Evolutionary conservation across 1,139 yeast genomes (phyloP).

Genomic region (Magnusiomyces magnusii): DNA sequence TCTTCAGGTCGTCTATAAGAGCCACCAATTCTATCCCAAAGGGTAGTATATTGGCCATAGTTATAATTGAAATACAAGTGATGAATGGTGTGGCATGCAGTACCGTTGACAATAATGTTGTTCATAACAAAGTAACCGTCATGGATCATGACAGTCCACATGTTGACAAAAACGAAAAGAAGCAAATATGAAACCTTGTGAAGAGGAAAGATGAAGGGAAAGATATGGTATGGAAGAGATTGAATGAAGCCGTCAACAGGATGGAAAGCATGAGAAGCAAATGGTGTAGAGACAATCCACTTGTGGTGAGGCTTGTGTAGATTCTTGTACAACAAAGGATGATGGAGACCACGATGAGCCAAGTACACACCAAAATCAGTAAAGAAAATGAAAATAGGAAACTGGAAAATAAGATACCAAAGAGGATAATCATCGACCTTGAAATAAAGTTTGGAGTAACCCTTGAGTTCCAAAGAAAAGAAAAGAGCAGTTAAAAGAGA

Average conservation of each 20-base stretch:
- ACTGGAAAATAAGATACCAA: slow-evolving; percentile 54
- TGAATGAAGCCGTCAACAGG: slow-evolving; percentile 95
- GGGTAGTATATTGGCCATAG: slow-evolving; percentile 95
- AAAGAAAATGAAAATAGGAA: slow-evolving; percentile 75
- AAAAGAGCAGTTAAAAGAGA: slow-evolving; percentile 81
- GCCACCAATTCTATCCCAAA: slow-evolving; percentile 95
- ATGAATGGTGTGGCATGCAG: slow-evolving; percentile 97
- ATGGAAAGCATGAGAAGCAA: slow-evolving; percentile 98
- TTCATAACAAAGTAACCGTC: slow-evolving; percentile 94
- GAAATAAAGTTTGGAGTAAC: slow-evolving; percentile 72
- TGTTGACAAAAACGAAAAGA: slow-evolving; percentile 82
- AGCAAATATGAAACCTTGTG: slow-evolving; percentile 77
- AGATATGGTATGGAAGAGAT: slow-evolving; percentile 86
- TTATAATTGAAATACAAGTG: slow-evolving; percentile 95
- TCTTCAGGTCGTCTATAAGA: slow-evolving; percentile 90
- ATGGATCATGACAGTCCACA: slow-evolving; percentile 98
- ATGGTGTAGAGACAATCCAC: slow-evolving; percentile 98
- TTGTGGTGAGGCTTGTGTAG: slow-evolving; percentile 99
- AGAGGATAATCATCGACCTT: slow-evolving; percentile 59
- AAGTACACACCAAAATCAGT: slow-evolving; percentile 90
- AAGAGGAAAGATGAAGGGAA: slow-evolving; percentile 85
- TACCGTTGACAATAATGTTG: slow-evolving; percentile 92
- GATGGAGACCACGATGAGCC: slow-evolving; percentile 87
- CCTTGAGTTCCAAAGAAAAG: slow-evolving; percentile 75
- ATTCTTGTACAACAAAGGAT: slow-evolving; percentile 77